Evolutionary conservation across 2,329 filamentous ascomycete genomes (phyloP), one percentile per base, ranked within the genome.

Genomic region (Calonectria leucothoes): DNA sequence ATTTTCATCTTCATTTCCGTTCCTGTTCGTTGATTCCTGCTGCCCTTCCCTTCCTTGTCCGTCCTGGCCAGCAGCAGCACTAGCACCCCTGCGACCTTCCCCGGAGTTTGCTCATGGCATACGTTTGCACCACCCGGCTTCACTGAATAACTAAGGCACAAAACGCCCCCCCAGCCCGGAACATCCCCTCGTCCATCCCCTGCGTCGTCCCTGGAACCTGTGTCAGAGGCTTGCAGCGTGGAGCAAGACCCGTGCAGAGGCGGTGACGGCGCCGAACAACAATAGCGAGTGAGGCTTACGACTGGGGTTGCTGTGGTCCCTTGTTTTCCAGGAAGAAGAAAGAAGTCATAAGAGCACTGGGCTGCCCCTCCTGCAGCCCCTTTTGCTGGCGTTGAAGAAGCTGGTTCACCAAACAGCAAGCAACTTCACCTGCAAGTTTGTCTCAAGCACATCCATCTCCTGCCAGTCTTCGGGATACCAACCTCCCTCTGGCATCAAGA

Each of bases 181-280:
- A 55, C 52, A 57, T n/a, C 39, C 45, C 31, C 42, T 69, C 25
- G 35, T 69, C 74, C 69, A 66, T 72, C 74, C 78, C 78, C 78
- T 79, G 75, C 72, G 61, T 74, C 67, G 71, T 79, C 78, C 77
- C 76, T 74, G 70, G 75, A 68, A 57, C 71, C 70, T 76, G 67
- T 70, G 59, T 73, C 66, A 70, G 72, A 77, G 71, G 57, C 70
- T 68, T 70, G 70, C 70, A 73, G 37, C 72, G 69, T 65, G 70
- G 64, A 74, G 69, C 71, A 69, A 63, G 39, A 63, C 31, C 68
- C 59, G 70, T 68, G 72, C 70, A 72, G 76, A 78, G 75, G 78
- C 78, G 76, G 76, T 79, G 78, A 76, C 76, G 71, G 71, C 66
- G 33, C 65, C 74, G 51, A 71, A 59, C 61, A 48, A 57, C 48